These are phyloP conservation scores for Solanum lycopersicoides DNA, from an alignment of 257 asterid species.

Conservation along the genomic window DNA sequence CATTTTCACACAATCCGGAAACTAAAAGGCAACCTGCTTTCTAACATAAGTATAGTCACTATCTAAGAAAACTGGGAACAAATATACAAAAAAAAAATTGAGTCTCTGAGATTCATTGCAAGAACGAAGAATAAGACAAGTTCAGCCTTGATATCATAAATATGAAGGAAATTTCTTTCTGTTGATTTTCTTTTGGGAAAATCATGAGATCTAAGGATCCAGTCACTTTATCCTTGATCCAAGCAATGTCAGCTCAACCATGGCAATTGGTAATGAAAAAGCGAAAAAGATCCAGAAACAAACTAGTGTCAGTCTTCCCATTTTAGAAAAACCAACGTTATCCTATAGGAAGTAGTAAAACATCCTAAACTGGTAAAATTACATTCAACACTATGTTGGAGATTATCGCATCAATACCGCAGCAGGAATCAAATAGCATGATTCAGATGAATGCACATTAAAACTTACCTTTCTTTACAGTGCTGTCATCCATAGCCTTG, in stretches of 20 bases:
- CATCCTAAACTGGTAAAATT: background rate
- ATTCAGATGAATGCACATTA: background rate
- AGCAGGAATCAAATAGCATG: background rate
- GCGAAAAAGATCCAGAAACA: background rate
- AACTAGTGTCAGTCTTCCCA: background rate
- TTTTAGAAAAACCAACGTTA: background rate
- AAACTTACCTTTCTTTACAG: conserved; percentile 56
- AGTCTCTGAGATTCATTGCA: background rate
- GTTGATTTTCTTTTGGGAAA: background rate
- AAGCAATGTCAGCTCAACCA: background rate
- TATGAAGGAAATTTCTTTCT: background rate
- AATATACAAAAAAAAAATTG: background rate
- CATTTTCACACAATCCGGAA: background rate
- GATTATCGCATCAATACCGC: background rate
- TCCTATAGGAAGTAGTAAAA: background rate
- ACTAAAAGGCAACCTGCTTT: background rate
- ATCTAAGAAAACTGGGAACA: background rate
- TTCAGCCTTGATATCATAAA: background rate
- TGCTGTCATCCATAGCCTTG: conserved; percentile 97
- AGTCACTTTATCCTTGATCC: background rate
- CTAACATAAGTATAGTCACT: background rate
- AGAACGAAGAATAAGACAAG: background rate
- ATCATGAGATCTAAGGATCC: background rate
- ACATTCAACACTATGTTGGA: background rate
- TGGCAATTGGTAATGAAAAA: background rate